Evolutionary conservation across 495 filamentous ascomycete species (phyloP).

Genomic region (Apiosordaria backusii): DNA sequence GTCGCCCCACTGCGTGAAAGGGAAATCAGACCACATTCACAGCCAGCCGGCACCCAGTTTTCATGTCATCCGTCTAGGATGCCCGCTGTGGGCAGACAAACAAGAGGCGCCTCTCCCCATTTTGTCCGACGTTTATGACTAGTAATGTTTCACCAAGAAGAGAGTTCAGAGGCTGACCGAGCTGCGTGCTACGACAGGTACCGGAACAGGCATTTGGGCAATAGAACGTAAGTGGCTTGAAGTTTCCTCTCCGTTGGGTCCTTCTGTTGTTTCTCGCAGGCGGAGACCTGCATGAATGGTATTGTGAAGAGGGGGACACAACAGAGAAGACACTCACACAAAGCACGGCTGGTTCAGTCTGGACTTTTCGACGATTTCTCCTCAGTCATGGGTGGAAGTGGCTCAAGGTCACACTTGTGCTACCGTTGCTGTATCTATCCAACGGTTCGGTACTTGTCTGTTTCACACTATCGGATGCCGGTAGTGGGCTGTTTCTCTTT

Average conservation of each 20-base stretch:
- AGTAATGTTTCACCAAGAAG: constrained; percentile 1
- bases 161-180: constrained; percentile 17
- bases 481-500: too few species aligned
- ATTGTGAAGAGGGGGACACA: background rate
- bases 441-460: too few species aligned
- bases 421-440: too few species aligned
- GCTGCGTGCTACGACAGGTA: constrained; percentile 35
- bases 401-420: too few species aligned
- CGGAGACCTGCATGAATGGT: background rate
- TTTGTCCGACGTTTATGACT: background rate
- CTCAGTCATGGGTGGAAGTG: too few species aligned
- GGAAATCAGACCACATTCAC: background rate
- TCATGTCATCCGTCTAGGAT: background rate
- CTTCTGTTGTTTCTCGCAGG: background rate
- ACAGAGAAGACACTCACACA: background rate
- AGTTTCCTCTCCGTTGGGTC: constrained; percentile 14
- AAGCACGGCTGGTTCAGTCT: background rate
- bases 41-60: background rate
- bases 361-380: too few species aligned
- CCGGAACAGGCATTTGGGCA: constrained; percentile 61
- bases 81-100: background rate
- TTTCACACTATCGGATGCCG: too few species aligned
- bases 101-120: background rate
- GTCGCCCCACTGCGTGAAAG: background rate
- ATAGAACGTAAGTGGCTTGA: constrained; percentile 37